These are phyloP conservation scores for Clavulina sp. DNA, from an alignment of 768 basidiomycete species.

Conservation along the genomic window DNA sequence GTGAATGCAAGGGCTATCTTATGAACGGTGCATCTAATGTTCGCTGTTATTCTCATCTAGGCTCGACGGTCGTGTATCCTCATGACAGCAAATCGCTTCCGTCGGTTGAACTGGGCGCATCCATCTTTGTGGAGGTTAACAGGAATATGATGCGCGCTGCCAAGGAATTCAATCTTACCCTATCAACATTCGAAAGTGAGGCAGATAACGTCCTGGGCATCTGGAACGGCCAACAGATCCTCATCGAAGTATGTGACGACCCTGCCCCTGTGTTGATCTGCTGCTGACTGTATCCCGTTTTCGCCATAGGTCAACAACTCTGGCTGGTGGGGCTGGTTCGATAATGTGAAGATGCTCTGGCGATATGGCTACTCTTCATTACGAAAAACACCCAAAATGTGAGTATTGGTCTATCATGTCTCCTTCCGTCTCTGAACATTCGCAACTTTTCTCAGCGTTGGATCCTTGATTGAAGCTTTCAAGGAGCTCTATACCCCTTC, in stretches of 20 bases:
- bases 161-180: conserved; percentile 58
- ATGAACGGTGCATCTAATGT: neutral
- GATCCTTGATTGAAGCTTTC: conserved; percentile 34
- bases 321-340: conserved; percentile 37
- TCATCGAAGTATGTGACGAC: conserved; percentile 36
- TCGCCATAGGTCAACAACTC: conserved; percentile 27
- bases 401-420: neutral
- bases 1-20: neutral
- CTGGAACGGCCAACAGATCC: conserved; percentile 67
- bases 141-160: conserved; percentile 56
- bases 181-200: conserved; percentile 28
- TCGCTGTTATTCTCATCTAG: conserved; percentile 22
- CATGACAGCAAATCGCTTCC: conserved; percentile 40
- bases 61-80: conserved; percentile 62
- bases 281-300: conserved; percentile 4
- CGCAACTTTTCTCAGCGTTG: conserved; percentile 28
- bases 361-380: conserved; percentile 57
- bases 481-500: conserved; percentile 35
- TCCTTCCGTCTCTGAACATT: conserved; percentile 11
- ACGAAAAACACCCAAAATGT: conserved; percentile 28
- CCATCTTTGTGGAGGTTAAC: conserved; percentile 70
- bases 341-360: conserved; percentile 54
- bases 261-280: conserved; percentile 6
- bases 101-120: conserved; percentile 69
- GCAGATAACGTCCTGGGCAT: conserved; percentile 39